Base-by-base conservation (phyloP, 306 rosid species). In the Casuarina equisetifolia region DNA sequence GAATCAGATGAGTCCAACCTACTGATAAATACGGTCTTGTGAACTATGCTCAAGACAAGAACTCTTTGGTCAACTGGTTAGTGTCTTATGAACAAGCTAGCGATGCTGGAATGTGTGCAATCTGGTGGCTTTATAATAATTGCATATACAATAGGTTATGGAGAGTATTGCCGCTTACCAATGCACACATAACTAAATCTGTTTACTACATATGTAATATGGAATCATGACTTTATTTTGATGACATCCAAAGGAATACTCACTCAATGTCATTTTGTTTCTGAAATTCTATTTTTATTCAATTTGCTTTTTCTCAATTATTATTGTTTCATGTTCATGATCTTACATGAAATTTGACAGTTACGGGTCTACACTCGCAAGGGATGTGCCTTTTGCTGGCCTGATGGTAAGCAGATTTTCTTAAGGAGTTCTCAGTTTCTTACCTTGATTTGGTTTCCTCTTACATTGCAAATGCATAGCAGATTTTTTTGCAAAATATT, bases 361-460 rank as follows among this genome's bases (percentile, higher is more conserved):
- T 75, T 93, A 88, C 69, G 86, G 91, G 88, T 90, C 95, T 61
- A 93, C 97, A 16, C 87, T 93, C 39, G 98, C 97, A 73, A 87
- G 98, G 86, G 98, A 93, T 82, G 92, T 93, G 79, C 98, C 98
- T 40, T 93, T 91, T 81, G 97, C 98, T 38, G 97, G 98, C 76
- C 81, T 93, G 64, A 93, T 93, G 98, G 97, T 93, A 87, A 32
- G 64, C 77, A 67, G 45, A 75, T 20, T 13, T n/a, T 49, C 32
- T 49, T 62, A 19, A 39, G 4, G 39, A 12, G 32, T 69, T 46
- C 46, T 59, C 16, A 12, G 42, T 44, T 19, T 62, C 52, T 20
- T 61, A 6, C 69, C 61, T 42, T 59, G 32, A 70, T n/a, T 79
- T 72, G 9, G 17, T 73, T 68, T 58, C 48, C 49, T 73, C 51